Percentiles rank a stretch among this genome's conserved stretches.
Conservation (phyloP, 331 rosid species). For the Acacia concinna region DNA sequence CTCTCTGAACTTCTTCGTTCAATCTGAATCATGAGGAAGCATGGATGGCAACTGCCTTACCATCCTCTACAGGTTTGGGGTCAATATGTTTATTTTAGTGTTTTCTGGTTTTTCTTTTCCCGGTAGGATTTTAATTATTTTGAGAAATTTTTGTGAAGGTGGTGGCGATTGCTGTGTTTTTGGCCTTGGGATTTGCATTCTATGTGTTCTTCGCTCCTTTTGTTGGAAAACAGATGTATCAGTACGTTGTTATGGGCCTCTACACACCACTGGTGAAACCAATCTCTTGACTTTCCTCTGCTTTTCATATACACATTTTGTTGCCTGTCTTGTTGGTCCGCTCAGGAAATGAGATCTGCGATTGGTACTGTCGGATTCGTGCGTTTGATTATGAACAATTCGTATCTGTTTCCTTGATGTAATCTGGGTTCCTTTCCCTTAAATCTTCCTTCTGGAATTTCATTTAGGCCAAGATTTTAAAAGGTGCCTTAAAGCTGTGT, state of each 20-base stretch:
- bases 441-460: slow-evolving; percentile 14
- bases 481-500: slow-evolving; percentile 3
- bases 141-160: slow-evolving; percentile 46
- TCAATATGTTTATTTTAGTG: neutral
- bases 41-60: slow-evolving; percentile 92
- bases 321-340: neutral
- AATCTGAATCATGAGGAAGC: slow-evolving; percentile 64
- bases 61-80: slow-evolving; percentile 87
- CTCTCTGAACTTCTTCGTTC: slow-evolving; percentile 28
- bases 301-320: neutral
- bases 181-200: slow-evolving; percentile 88
- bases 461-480: slow-evolving; percentile 6
- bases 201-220: slow-evolving; percentile 94
- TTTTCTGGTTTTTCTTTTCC: neutral
- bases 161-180: slow-evolving; percentile 88
- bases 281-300: slow-evolving; percentile 15
- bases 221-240: slow-evolving; percentile 66
- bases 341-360: slow-evolving; percentile 51
- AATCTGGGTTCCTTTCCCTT: slow-evolving; percentile 21
- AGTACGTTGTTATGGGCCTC: slow-evolving; percentile 69
- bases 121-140: neutral
- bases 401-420: slow-evolving; percentile 6
- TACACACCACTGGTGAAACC: slow-evolving; percentile 78
- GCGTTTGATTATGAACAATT: slow-evolving; percentile 16
- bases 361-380: slow-evolving; percentile 27